Evolutionary conservation across 352 stramenopile genomes (phyloP).

Genomic region (Nannochloropsis limnetica): DNA sequence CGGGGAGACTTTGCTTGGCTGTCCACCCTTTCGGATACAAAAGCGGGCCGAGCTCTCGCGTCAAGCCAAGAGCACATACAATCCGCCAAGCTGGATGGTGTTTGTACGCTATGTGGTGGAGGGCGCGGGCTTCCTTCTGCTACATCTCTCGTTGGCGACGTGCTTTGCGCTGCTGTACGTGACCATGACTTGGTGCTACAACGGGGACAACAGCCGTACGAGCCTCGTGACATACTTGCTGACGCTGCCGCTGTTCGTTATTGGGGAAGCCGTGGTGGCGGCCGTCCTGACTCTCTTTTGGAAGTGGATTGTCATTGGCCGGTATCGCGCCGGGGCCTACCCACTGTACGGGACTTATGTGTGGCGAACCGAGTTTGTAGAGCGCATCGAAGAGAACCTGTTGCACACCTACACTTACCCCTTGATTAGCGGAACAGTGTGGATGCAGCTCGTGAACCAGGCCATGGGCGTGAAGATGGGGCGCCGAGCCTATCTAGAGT

Average conservation of each 20-base stretch:
- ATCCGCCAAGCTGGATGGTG: neutral
- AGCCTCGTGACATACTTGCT: constrained; percentile 22
- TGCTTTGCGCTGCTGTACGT: constrained; percentile 21
- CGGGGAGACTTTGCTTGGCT: constrained; percentile 25
- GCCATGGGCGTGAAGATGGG: constrained; percentile 13
- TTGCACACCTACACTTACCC: constrained; percentile 18
- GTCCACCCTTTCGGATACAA: neutral
- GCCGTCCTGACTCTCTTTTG: neutral
- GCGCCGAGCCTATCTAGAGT: constrained; percentile 5
- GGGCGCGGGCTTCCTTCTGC: neutral
- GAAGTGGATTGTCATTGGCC: constrained; percentile 8
- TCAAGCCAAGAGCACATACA: neutral
- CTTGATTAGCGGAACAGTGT: constrained; percentile 18
- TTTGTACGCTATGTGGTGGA: constrained; percentile 25
- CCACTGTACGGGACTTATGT: constrained; percentile 9
- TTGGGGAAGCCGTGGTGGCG: neutral
- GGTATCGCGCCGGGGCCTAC: neutral
- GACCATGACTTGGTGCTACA: constrained; percentile 17
- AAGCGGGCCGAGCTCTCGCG: neutral
- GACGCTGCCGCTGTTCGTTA: constrained; percentile 12
- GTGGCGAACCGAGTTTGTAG: constrained; percentile 14
- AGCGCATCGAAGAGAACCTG: constrained; percentile 32
- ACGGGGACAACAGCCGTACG: neutral
- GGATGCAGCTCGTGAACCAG: constrained; percentile 30
- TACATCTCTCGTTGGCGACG: neutral